These are phyloP conservation scores for Dunaliella salina DNA, from an alignment of 163 green algal genomes.

Conservation along the genomic window DNA sequence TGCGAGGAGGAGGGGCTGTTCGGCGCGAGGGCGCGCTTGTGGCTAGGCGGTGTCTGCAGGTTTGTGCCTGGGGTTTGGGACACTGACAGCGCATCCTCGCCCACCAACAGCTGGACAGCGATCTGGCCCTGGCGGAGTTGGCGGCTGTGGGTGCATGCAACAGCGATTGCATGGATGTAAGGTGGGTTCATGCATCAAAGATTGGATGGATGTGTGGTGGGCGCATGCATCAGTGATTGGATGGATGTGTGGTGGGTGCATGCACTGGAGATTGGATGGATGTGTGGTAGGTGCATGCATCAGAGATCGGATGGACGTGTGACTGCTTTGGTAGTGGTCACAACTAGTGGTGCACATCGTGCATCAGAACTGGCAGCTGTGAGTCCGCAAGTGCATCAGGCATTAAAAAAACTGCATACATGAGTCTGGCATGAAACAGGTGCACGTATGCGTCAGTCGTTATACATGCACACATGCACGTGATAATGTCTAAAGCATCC, in stretches of 20 bases:
- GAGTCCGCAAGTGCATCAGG: too few species aligned
- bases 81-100: slow-evolving; percentile 7
- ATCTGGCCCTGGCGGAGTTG: slow-evolving; percentile 15
- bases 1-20: background rate
- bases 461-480: too few species aligned
- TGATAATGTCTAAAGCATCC: too few species aligned
- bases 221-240: background rate
- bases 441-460: too few species aligned
- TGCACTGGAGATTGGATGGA: background rate
- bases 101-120: slow-evolving; percentile 17
- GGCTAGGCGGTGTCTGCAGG: background rate
- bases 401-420: too few species aligned
- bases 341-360: too few species aligned
- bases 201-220: background rate
- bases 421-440: too few species aligned
- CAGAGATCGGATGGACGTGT: background rate
- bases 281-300: background rate
- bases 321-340: too few species aligned
- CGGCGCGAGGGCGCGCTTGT: background rate
- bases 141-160: background rate
- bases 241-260: background rate
- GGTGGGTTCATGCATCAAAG: background rate
- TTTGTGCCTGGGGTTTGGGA: background rate
- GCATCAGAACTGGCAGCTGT: too few species aligned
- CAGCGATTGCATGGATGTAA: too few species aligned